A percentile compares a stretch with the other conserved stretches of the same genome.
These are phyloP conservation scores for Haplosporangium gracile DNA, from an alignment of 192 early-diverging fungal genomes.

Conservation along the genomic window DNA sequence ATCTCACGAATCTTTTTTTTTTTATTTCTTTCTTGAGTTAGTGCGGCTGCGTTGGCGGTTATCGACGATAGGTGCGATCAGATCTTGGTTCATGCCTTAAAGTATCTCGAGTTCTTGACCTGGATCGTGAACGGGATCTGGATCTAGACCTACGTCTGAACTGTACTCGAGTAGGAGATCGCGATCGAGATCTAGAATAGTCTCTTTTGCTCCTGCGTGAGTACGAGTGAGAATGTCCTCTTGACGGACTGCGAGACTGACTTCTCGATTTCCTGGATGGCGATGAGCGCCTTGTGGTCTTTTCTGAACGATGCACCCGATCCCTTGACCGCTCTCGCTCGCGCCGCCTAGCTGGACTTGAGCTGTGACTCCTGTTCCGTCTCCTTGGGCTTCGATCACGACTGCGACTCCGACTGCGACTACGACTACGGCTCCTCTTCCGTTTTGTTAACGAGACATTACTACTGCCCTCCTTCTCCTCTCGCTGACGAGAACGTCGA, in stretches of 20 bases:
- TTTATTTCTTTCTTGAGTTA: no score
- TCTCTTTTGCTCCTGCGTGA: not conserved
- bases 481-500: not conserved
- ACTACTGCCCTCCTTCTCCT: not conserved
- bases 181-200: conserved; percentile 7
- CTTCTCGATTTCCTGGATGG: conserved; percentile 9
- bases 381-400: conserved; percentile 6
- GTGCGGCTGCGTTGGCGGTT: no score
- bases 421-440: not conserved
- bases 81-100: not conserved
- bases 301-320: not conserved
- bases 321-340: not conserved
- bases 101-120: not conserved
- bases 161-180: not conserved
- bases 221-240: not conserved
- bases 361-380: conserved; percentile 3
- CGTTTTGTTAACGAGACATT: not conserved
- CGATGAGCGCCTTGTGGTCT: not conserved
- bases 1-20: no score
- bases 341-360: not conserved
- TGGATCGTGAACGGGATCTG: conserved; percentile 11
- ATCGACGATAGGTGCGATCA: not conserved
- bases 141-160: conserved; percentile 2
- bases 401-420: conserved; percentile 14
- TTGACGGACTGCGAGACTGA: conserved; percentile 11